A percentile compares a stretch with the other conserved stretches of the same genome.
Evolutionary conservation across 345 rosid species (phyloP).

Genomic region (Leavenworthia alabamica): DNA sequence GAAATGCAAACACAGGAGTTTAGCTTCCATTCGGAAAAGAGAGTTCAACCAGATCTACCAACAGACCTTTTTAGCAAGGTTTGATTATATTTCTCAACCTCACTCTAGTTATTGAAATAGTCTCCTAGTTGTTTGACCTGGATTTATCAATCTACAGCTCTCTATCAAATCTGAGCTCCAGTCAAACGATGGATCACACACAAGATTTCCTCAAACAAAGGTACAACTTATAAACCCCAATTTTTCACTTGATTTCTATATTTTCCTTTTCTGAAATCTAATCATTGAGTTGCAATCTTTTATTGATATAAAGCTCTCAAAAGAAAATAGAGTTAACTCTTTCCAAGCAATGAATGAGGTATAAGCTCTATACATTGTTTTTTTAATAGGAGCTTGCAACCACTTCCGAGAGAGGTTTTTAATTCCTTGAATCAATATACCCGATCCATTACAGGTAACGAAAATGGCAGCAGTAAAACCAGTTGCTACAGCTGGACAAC

Average conservation of each 20-base stretch:
- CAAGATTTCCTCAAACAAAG: conserved; percentile 48
- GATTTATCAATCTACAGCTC: conserved; percentile 39
- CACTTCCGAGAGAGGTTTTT: background rate
- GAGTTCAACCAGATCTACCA: conserved; percentile 54
- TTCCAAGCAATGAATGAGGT: conserved; percentile 63
- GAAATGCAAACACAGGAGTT: conserved; percentile 53
- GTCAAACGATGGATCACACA: conserved; percentile 40
- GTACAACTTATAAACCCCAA: conserved; percentile 29
- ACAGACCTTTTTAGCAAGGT: conserved; percentile 84
- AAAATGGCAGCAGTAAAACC: conserved; percentile 33
- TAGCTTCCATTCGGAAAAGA: conserved; percentile 57
- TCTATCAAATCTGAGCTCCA: conserved; percentile 55
- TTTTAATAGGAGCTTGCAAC: background rate
- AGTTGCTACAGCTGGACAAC: conserved; percentile 33
- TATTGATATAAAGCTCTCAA: conserved; percentile 67
- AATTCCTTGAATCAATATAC: background rate
- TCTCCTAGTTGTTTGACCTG: background rate
- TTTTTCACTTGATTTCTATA: background rate
- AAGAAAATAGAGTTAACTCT: conserved; percentile 69
- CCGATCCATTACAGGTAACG: conserved; percentile 25
- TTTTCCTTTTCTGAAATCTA: conserved; percentile 3
- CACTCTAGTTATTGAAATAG: background rate
- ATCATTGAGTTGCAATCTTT: conserved; percentile 30
- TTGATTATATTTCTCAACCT: background rate
- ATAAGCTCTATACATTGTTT: conserved; percentile 10